Percentiles rank a stretch among this genome's conserved stretches.
phyloP scores from a whole-genome alignment of 1,139 yeast species.

The Candida neerlandica region DNA sequence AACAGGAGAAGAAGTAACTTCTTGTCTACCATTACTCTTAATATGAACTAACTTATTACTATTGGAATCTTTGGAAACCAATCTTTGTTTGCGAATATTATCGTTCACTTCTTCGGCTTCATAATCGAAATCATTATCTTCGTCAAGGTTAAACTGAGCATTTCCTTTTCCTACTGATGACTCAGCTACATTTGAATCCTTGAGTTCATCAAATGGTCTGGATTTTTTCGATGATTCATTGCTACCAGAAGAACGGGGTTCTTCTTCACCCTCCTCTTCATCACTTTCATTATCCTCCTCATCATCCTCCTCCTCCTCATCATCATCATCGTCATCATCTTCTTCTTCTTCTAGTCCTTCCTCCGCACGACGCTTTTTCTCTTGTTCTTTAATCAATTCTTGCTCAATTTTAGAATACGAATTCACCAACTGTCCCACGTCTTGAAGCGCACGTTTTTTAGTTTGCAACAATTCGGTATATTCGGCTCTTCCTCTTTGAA shows the following conservation, averaged over 20 bases:
- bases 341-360: conserved; percentile 10
- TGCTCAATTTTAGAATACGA: conserved; percentile 3
- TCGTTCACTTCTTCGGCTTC: conserved; percentile 21
- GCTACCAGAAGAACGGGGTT: conserved; percentile 5
- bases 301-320: conserved; percentile 9
- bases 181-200: background rate
- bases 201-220: conserved; percentile 7
- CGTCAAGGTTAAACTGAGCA: conserved; percentile 19
- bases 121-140: conserved; percentile 19
- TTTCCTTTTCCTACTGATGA: background rate
- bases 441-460: conserved; percentile 1
- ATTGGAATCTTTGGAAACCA: conserved; percentile 33
- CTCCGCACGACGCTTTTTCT: conserved; percentile 13
- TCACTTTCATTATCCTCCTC: conserved; percentile 12
- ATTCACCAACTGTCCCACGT: conserved; percentile 3
- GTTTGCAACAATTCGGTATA: conserved; percentile 18
- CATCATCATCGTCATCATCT: conserved; percentile 10
- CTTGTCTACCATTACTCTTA: conserved; percentile 25
- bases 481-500: conserved; percentile 26
- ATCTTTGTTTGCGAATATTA: conserved; percentile 36
- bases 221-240: conserved; percentile 15
- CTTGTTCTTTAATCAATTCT: conserved; percentile 12
- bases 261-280: conserved; percentile 6
- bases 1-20: conserved; percentile 24
- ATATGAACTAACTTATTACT: conserved; percentile 28